These are phyloP conservation scores for Hanseniaspora guilliermondii DNA, from an alignment of 805 yeast species.

Conservation along the genomic window DNA sequence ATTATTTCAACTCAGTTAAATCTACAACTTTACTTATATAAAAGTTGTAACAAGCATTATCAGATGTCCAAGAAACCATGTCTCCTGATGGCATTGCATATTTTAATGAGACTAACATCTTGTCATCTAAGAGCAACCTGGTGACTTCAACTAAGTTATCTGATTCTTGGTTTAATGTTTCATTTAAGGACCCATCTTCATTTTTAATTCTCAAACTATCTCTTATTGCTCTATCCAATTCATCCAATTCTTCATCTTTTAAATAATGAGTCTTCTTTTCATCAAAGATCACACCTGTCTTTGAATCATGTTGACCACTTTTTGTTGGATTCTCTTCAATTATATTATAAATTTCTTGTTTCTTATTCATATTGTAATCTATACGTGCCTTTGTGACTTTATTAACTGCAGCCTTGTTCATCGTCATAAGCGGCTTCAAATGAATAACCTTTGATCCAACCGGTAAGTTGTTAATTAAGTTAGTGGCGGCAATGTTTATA, in stretches of 20 bases:
- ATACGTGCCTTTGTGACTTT: neutral
- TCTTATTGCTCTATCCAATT: neutral
- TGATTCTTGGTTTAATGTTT: neutral
- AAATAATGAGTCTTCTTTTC: neutral
- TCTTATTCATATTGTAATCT: neutral
- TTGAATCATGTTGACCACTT: neutral
- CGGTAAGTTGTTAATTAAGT: constrained; percentile 48
- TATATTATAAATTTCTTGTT: neutral
- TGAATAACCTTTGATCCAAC: constrained; percentile 71
- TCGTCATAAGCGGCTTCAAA: constrained; percentile 66
- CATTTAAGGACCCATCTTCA: neutral
- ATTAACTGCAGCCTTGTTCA: constrained; percentile 37
- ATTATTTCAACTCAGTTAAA: neutral
- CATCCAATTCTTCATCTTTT: neutral
- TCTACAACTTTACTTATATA: neutral
- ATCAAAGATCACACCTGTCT: neutral
- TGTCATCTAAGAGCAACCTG: neutral
- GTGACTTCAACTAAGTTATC: constrained; percentile 1
- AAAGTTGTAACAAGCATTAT: neutral
- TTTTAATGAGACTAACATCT: neutral
- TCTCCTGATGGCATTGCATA: constrained; percentile 6
- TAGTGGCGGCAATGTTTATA: constrained; percentile 55
- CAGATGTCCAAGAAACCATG: constrained; percentile 11
- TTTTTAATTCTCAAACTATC: neutral
- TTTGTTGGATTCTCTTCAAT: neutral